Evolutionary conservation across 2,329 filamentous ascomycete species (phyloP).

Genomic region (Arthrinium phaeospermum): DNA sequence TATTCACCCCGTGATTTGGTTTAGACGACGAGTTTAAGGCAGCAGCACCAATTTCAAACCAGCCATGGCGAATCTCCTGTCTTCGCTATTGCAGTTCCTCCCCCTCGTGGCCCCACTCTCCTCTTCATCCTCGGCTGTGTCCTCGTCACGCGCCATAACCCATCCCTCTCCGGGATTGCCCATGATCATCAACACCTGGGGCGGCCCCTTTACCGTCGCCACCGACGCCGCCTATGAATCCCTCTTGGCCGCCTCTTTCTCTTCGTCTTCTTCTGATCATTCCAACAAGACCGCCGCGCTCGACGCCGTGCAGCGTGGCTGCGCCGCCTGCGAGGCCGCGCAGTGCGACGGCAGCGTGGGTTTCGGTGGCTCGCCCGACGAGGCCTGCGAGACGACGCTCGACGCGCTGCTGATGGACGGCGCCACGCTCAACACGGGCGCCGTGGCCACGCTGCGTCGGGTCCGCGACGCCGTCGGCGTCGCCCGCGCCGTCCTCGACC

Average conservation of each 20-base stretch:
- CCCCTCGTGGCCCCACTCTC: constrained; percentile 11
- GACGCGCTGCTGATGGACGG: constrained; percentile 67
- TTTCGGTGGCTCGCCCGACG: constrained; percentile 60
- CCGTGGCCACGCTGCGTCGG: constrained; percentile 57
- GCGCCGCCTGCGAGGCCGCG: constrained; percentile 55
- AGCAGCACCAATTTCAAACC: neutral
- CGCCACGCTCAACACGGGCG: constrained; percentile 56
- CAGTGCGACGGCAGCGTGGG: constrained; percentile 62
- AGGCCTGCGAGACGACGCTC: constrained; percentile 62
- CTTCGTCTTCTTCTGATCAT: neutral
- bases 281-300: constrained; percentile 44
- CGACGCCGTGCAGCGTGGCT: constrained; percentile 59
- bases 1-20: neutral
- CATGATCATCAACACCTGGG: constrained; percentile 19
- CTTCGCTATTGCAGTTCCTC: neutral
- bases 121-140: neutral
- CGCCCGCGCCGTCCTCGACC: constrained; percentile 55
- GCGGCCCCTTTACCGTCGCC: constrained; percentile 14
- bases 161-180: constrained; percentile 15
- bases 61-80: constrained; percentile 1
- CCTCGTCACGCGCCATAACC: constrained; percentile 42
- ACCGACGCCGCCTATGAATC: constrained; percentile 16
- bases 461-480: constrained; percentile 55
- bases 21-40: neutral
- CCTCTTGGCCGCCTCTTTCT: neutral